Evolutionary conservation across 1,139 yeast species (phyloP).

Genomic region (Dujonia santamariae): DNA sequence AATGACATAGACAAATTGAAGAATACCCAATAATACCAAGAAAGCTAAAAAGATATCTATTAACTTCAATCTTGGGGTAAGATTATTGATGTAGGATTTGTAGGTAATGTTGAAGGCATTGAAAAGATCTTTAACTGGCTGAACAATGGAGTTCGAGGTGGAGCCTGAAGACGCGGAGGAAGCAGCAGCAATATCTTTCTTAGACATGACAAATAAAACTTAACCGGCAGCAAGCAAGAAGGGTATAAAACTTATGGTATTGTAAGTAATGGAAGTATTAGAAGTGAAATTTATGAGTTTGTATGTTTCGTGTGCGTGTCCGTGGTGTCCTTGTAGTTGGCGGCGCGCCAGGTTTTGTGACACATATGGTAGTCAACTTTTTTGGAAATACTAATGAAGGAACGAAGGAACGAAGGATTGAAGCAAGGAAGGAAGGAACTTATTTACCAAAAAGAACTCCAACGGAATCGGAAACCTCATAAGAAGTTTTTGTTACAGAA

Average conservation of each 20-base stretch:
- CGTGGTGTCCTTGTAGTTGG: neutral
- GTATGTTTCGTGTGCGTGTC: neutral
- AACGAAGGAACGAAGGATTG: too few relatives aligned
- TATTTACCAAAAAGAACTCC: too few relatives aligned
- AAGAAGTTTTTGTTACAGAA: too few relatives aligned
- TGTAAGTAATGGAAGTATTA: too few relatives aligned
- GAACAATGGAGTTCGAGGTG: conserved; percentile 8
- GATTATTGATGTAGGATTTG: conserved; percentile 38
- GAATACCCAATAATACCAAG: conserved; percentile 67
- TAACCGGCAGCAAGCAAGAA: too few relatives aligned
- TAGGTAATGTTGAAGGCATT: conserved; percentile 49
- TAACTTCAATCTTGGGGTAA: conserved; percentile 53
- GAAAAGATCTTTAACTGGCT: conserved; percentile 37
- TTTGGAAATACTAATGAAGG: too few relatives aligned
- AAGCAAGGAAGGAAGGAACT: too few relatives aligned
- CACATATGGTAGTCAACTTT: too few relatives aligned
- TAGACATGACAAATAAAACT: conserved; percentile 36
- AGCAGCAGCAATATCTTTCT: conserved; percentile 29
- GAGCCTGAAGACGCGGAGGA: conserved; percentile 15
- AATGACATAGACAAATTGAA: conserved; percentile 76
- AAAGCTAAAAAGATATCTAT: conserved; percentile 78
- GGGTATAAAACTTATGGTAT: too few relatives aligned
- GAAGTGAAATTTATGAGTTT: too few relatives aligned
- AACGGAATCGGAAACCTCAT: too few relatives aligned
- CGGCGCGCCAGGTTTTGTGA: neutral